Base-by-base conservation (phyloP, 2,329 filamentous ascomycete species). In the Exophiala lecanii-corni region DNA sequence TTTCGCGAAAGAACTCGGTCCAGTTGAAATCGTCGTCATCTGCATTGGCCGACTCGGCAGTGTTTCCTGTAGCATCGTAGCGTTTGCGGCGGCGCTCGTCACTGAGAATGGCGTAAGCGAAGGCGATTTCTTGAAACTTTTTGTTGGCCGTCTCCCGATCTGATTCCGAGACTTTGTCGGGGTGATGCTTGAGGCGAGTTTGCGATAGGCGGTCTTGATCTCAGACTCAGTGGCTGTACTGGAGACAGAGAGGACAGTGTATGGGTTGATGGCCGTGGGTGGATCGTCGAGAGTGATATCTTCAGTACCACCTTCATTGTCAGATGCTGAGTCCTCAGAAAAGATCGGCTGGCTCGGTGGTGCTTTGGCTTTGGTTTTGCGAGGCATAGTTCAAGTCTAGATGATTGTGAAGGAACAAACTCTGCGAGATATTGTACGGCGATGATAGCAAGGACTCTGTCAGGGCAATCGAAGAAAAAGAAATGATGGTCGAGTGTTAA, bases 71-170 rank as follows among this genome's bases (percentile, higher is more conserved):
- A 40, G 77, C 74, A 61, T 98, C 91, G 70, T 95, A 98, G 46
- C 87, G 85, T 56, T 81, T 81, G 55, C 92, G 85, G 40, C 92
- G 81, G 15, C 75, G 73, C 16, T 84, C 74, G 56, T 96, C 87
- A 21, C 87, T 95, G 25, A 98, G 84, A 37, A 98, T 79, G 23
- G 89, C 91, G 61, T 97, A 95, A 39, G 92, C 91, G 59, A 96
- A 91, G 17, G 91, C 91, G 55, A 98, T 81, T 55, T 84, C 75
- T 66, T 98, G 92, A 64, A 98, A 98, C 41, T 78, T 83, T 48
- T 75, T 73, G 56, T 95, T 83, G 2, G 92, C 91, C 31, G 75
- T 69, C 18, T 81, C 75, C 59, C 87, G 88, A 39, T 82, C 69
- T 16, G 80, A 74, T 1, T 77, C 72, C 12, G 78, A 55, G 3